Base-by-base conservation (phyloP, 129 eudicot species). In the Lactuca saligna region DNA sequence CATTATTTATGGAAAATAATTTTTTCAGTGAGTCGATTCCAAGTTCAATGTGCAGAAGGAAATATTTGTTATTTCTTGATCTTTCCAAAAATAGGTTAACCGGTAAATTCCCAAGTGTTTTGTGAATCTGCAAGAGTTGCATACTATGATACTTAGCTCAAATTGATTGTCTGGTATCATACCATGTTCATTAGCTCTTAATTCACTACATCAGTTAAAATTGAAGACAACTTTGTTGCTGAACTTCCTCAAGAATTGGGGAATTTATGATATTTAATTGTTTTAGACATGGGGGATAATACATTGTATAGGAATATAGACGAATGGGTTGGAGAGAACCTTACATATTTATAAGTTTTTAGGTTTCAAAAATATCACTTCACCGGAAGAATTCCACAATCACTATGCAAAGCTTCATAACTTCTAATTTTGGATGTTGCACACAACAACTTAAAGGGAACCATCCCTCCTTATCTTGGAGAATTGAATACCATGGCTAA, bases 341-440 rank as follows among this genome's bases (percentile, higher is more conserved):
- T 20, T 20, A 20, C 25, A 20, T 20, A 20, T 20, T 20, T 20
- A 20, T 0, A 20, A 20, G 25, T 20, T 20, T 20, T 20, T 0
- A 20, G 25, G 25, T 20, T 20, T 20, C 25, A 20, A 0, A 20
- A 20, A 20, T 0, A 20, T 20, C 0, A 20, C 25, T 20, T 20
- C 25, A 20, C 25, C 25, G 25, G 25, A 20, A 20, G 25, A 20
- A 20, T 20, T 20, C 25, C 25, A 0, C 25, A 20, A 20, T 20
- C 25, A 20, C 1, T 20, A 20, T 20, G 25, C 25, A 76, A 16
- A 15, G 33, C 48, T 42, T 32, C 68, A 2, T 7, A 9, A 15
- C 77, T 75, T 66, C 56, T 32, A 41, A 42, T 75, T 3, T 39
- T 71, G 15, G 78, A 74, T 56, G 74, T 80, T 57, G 51, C 74